A percentile compares a stretch with the other conserved stretches of the same genome.
Conservation (phyloP, 2,329 filamentous ascomycete genomes). For the Talaromyces sp. region DNA sequence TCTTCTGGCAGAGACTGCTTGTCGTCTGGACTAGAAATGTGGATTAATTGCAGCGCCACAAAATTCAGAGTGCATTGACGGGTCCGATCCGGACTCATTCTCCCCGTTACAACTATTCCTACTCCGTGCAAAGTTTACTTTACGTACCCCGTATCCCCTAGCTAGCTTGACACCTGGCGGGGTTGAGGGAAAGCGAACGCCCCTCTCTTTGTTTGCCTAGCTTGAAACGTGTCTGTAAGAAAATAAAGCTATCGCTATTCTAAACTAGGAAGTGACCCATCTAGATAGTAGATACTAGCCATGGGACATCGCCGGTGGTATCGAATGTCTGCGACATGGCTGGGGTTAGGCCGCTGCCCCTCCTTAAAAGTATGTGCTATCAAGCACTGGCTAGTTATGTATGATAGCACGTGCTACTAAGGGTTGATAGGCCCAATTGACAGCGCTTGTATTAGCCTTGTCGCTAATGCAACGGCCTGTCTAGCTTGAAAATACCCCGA, state of each 20-base stretch:
- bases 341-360: background rate
- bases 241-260: background rate
- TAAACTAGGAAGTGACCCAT: background rate
- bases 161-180: background rate
- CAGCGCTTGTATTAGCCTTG: background rate
- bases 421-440: background rate
- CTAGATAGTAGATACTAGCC: background rate
- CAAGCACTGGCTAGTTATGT: background rate
- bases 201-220: background rate
- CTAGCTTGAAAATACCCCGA: background rate
- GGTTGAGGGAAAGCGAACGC: background rate
- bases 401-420: background rate
- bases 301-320: background rate
- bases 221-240: background rate
- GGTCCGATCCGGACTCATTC: background rate
- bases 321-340: background rate
- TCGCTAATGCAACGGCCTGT: background rate
- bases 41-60: background rate
- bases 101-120: background rate
- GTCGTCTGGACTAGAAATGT: background rate
- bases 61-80: background rate
- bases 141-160: background rate
- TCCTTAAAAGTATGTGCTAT: background rate
- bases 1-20: background rate
- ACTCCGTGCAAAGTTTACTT: background rate